Evolutionary conservation across 805 yeast species (phyloP), one percentile per base, ranked within the genome.

Genomic region (Groenewaldozyma tartarivorans): DNA sequence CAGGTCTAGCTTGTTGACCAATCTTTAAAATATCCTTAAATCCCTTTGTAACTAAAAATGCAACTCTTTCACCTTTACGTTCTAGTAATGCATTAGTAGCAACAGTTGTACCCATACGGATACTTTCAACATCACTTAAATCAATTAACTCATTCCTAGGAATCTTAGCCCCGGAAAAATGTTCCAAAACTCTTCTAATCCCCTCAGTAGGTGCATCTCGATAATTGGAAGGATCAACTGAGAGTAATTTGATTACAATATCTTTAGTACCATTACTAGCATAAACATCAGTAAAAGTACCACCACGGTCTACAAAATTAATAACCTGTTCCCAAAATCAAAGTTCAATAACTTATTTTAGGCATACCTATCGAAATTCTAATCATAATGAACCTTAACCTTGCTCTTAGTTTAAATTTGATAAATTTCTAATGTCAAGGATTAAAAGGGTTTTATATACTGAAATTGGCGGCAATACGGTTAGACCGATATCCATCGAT

Each of bases 21-120:
- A 90, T 88, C 2, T 68, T 61, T 46, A 90, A 65, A 31, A 83
- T 77, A 55, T 90, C 96, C 50, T 75, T 75, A 62, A 86, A 90
- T 0, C 96, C 98, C 52, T 77, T 81, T 13, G 96, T 84, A 2
- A 94, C 86, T 4, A 88, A 61, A 44, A 90, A 68, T 1, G 92
- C 94, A 51, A 94, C 88, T 24, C 77, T 66, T 43, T 87, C 94
- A 39, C 97, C 98, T 55, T 87, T 87, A 47, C 97, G 71, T 56
- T 90, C 97, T 45, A 90, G 68, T 26, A 92, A 69, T 1, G 97
- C 96, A 62, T 90, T 90, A 5, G 97, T 90, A 1, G 98, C 97
- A 7, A 87, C 92, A 0, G 96, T 88, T 3, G 96, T 87, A 2
- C 96, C 96, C 82, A 88, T 79, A 42, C 95, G 68, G 36, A 87